Base-by-base conservation (phyloP, 2,329 filamentous ascomycete species). In the Arthroderma uncinatum region DNA sequence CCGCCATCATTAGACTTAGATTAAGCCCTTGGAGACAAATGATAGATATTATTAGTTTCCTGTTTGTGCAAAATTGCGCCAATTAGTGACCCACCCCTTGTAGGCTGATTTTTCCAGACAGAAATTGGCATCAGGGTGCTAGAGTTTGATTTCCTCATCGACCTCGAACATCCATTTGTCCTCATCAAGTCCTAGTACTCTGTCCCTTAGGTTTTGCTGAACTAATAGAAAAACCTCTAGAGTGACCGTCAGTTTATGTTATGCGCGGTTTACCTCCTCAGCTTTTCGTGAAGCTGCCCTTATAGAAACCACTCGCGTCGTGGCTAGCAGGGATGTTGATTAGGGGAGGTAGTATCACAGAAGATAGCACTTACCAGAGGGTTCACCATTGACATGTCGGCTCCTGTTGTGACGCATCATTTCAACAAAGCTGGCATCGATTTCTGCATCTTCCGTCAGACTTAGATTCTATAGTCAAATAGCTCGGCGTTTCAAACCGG, bases 121-220 rank as follows among this genome's bases (percentile, higher is more conserved):
- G 21, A 30, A 36, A 19, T n/a, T 10, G 28, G 28, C 23, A 12
- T 47, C 28, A 4, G 2, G 2, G 3, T n/a, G 4, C 67, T 62
- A 71, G 39, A 62, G 62, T 28, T 54, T 66, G 55, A 63, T 70
- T 60, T 77, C 73, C 56, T 81, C 78, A 64, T 89, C 86, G 1
- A 81, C 76, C 69, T 91, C 88, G 71, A 87, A 95, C 85, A 95
- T 94, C 90, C 90, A 95, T 65, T 85, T 87, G 66, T 95, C 90
- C 54, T 93, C 87, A 21, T 87, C 80, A 53, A 95, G 73, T 12
- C 84, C 82, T 14, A 82, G 80, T 1, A 90, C 85, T 68, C 89
- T 89, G 58, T 82, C 82, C 63, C 82, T 78, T 56, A 94, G 74
- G 68, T 85, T 90, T 34, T 82, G 80, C 61, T 82, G 81, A 52